A percentile compares a stretch with the other conserved stretches of the same genome.
phyloP scores from a whole-genome alignment of 75 land plant genomes.

The Selaginella tamariscina region DNA sequence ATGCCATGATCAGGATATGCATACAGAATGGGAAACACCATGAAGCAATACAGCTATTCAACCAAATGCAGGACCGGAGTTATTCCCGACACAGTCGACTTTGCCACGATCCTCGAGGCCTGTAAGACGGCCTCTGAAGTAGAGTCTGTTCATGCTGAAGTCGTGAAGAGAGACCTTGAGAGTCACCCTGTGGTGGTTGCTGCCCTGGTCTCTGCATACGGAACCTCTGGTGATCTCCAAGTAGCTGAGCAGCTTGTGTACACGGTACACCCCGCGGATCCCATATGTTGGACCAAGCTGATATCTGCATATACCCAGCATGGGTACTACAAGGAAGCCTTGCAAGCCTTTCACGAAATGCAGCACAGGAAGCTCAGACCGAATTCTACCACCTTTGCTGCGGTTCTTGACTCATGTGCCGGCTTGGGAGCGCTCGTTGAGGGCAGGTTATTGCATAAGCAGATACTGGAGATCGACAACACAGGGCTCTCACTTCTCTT shows the following conservation, averaged over 20 bases:
- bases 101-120: not conserved
- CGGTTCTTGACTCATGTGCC: conserved; percentile 5
- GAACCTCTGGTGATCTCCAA: not conserved
- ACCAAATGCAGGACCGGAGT: not conserved
- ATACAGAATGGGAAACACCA: not conserved
- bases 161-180: not conserved
- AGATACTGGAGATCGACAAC: not conserved
- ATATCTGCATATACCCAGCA: not conserved
- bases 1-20: not conserved
- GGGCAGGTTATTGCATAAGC: not conserved
- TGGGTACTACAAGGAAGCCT: not conserved
- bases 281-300: not conserved
- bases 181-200: not conserved
- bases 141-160: not conserved
- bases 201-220: not conserved
- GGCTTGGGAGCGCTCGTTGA: not conserved
- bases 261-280: not conserved
- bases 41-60: not conserved
- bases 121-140: not conserved
- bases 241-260: not conserved
- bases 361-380: not conserved
- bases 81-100: not conserved
- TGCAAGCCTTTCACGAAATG: conserved; percentile 1
- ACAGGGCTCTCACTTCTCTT: not conserved
- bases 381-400: not conserved